Evolutionary conservation across 768 basidiomycete species (phyloP).

Genomic region (Leucocoprinus sp.): DNA sequence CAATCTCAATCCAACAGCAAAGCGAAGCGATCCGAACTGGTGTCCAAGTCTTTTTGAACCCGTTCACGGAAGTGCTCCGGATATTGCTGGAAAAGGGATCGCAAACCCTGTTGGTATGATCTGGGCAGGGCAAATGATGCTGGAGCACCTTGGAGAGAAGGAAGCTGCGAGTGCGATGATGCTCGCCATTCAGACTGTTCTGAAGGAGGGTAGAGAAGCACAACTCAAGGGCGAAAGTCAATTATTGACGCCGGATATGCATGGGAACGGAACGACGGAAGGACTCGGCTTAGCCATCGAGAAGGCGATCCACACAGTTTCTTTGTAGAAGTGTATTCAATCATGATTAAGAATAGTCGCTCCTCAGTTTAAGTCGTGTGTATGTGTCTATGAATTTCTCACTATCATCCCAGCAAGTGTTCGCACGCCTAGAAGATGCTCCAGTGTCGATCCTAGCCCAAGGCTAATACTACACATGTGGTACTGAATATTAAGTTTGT

Average conservation of each 20-base stretch:
- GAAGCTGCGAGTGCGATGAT: slow-evolving; percentile 31
- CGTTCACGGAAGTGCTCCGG: slow-evolving; percentile 50
- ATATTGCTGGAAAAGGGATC: slow-evolving; percentile 46
- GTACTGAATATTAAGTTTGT: too few species aligned
- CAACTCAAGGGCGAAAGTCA: slow-evolving; percentile 19
- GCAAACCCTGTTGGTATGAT: slow-evolving; percentile 51
- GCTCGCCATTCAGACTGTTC: slow-evolving; percentile 31
- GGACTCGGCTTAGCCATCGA: slow-evolving; percentile 25
- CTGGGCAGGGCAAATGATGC: slow-evolving; percentile 52
- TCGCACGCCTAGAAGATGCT: too few species aligned
- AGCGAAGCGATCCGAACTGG: slow-evolving; percentile 26
- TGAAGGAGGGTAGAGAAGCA: slow-evolving; percentile 21
- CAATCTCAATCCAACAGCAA: slow-evolving; percentile 34
- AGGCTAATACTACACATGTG: too few species aligned
- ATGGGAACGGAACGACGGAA: slow-evolving; percentile 29
- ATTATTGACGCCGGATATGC: slow-evolving; percentile 30
- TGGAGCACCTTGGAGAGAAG: slow-evolving; percentile 32
- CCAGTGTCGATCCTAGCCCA: too few species aligned
- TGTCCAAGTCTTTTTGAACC: slow-evolving; percentile 47
- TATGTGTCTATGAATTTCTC: too few species aligned
- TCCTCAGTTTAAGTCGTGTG: too few species aligned
- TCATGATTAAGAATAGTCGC: too few species aligned
- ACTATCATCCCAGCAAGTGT: too few species aligned
- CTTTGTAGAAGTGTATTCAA: not conserved
- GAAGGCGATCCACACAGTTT: slow-evolving; percentile 11